Base-by-base conservation (phyloP, 75 land plant species). In the Sequoia sempervirens region DNA sequence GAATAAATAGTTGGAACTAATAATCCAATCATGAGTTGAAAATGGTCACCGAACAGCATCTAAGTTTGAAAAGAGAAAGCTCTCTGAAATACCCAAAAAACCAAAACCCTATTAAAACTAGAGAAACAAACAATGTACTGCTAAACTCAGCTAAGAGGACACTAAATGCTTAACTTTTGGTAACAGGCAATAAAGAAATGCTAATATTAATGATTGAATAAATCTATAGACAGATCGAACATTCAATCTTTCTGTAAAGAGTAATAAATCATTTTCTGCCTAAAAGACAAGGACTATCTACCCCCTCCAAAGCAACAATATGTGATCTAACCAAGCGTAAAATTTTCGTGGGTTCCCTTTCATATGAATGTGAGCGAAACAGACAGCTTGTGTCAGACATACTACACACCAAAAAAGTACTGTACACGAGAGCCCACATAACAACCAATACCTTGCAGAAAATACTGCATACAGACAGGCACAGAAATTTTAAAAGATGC, bases 331-430 rank as follows among this genome's bases (percentile, higher is more conserved):
- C 73, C 36, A 70, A 28, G 73, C 73, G 14, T 32, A 70, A 30
- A 70, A 30, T 30, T 28, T 70, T 70, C 10, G 14, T 70, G 36
- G 73, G 36, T 70, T 30, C 37, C 73, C 32, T 70, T 70, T 70
- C 73, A 32, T 70, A 70, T 70, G 73, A 70, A 70, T 70, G 73
- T 70, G 73, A 70, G 73, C 30, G 73, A 70, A 70, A 70, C 36
- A 13, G 73, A 70, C 73, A 70, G 73, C 13, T 23, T 12, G 32
- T 30, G 73, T 70, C 73, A 70, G 73, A 70, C 36, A 70, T 32
- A 30, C 73, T 70, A 70, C 12, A 28, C 36, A 70, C 73, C 73
- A 70, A 70, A 70, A 70, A 70, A 12, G 73, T 70, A 70, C 73
- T 70, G 73, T 30, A 70, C 73, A 70, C 15, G 73, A 70, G 73